Base-by-base conservation (phyloP, 2,329 filamentous ascomycete genomes). In the Penicillium sp. region DNA sequence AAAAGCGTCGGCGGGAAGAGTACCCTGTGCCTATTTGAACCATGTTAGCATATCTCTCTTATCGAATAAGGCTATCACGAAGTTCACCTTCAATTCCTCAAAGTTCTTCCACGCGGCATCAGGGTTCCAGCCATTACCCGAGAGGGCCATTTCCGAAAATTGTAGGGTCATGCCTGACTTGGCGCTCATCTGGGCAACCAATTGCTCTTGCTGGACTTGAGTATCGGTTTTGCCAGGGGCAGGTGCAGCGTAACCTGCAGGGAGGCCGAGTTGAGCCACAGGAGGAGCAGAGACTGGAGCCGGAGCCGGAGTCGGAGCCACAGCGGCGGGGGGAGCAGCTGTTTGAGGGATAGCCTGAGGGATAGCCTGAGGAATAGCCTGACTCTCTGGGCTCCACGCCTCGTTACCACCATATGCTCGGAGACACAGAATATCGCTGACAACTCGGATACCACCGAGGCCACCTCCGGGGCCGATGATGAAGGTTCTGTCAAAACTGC, bases 401-500 rank as follows among this genome's bases (percentile, higher is more conserved):
- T 77, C 72, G 28, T 66, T 66, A 42, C 80, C 81, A 40, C 81
- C 80, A 53, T 83, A 90, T 5, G 84, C 81, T 56, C 87, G 81
- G 43, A 95, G 72, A 12, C 82, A 83, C 33, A 95, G 76, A 72
- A 90, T 82, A 68, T 95, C 90, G 66, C 82, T 91, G 56, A 91
- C 78, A 32, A 95, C 86, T 42, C 89, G 81, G 47, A 95, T 79
- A 15, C 82, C 81, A 40, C 78, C 75, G 4, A 82, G 78, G 0
- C 82, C 81, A 29, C 78, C 78, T 28, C 87, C 88, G 1, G 89
- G 89, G 0, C 88, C 88, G 15, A 95, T 77, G 35, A 91, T 75
- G 65, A 95, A 89, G 0, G 82, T 87, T 44, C 90, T 83, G 46
- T 90, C 89, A 69, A 95, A 95, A 66, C 86, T 89, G 52, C 89